These are phyloP conservation scores for Triglochin maritima DNA, from an alignment of 106 monocot genomes.

Conservation along the genomic window DNA sequence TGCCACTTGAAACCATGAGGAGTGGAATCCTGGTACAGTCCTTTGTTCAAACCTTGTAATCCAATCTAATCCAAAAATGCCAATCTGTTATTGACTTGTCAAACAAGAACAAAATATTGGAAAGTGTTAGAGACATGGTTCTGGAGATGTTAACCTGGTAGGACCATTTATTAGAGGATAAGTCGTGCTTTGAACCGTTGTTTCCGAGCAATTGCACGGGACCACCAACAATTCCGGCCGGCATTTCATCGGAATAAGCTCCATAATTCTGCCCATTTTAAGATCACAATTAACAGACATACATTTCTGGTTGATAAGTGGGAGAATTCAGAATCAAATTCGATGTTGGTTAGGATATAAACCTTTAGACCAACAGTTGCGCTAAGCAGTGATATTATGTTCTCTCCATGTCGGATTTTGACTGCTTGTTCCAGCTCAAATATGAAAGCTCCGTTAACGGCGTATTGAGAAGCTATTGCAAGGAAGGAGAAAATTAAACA, in stretches of 20 bases:
- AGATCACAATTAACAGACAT: background rate
- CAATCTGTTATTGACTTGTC: no score
- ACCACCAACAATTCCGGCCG: conserved; percentile 47
- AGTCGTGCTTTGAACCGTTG: conserved; percentile 23
- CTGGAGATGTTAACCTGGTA: conserved; percentile 52
- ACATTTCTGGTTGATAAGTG: background rate
- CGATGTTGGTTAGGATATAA: no score
- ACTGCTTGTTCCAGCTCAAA: conserved; percentile 32
- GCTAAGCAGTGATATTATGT: conserved; percentile 58
- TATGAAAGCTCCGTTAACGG: conserved; percentile 20
- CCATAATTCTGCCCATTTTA: conserved; percentile 53
- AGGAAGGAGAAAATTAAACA: no score
- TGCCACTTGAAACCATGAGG: conserved; percentile 17
- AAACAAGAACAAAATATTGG: background rate
- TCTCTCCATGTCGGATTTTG: conserved; percentile 23
- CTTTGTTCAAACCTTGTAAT: conserved; percentile 18
- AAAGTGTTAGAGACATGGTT: no score
- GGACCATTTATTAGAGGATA: conserved; percentile 46
- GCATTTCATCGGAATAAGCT: conserved; percentile 26
- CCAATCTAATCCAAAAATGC: no score
- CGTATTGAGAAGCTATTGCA: conserved; percentile 38
- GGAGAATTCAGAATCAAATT: background rate
- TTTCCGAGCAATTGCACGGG: conserved; percentile 46
- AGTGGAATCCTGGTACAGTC: conserved; percentile 5
- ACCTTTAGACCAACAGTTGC: conserved; percentile 73